Evolutionary conservation across 2,329 filamentous ascomycete species (phyloP), one percentile per base, ranked within the genome.

Genomic region (Fusarium sp.): DNA sequence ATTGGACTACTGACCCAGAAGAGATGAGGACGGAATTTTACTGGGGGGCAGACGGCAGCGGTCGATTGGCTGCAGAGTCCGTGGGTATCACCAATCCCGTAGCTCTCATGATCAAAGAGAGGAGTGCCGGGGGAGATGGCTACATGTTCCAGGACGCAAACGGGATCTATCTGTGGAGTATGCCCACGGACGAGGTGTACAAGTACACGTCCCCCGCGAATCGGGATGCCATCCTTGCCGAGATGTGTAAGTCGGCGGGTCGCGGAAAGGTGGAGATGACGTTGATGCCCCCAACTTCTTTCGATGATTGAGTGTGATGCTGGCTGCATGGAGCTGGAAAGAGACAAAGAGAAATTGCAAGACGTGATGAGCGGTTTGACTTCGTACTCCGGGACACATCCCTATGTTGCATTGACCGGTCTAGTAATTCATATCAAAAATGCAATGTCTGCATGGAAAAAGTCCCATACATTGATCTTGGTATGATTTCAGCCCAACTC

Each of bases 141-240:
- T 60, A 60, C 56, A 4, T 60, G 35, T 60, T 60, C 56, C 56
- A 51, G 28, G 56, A 50, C 4, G 33, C 35, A 51, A 42, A 28
- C 12, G 44, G 56, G 15, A 24, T 60, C 22, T 60, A 60, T n/a
- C 1, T 60, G 44, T 60, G 56, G 56, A 60, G 56, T 4, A 60
- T 60, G 56, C 44, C 35, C 2, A 60, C 13, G 22, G 7, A 60
- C 2, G n/a, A 60, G 6, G 56, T 60, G n/a, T 60, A 60, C 44
- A 15, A n/a, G 28, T 60, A 51, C 44, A 51, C 44, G 0, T 26
- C 22, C 6, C 56, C 56, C 13, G 22, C 56, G 4, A 39, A 6
- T 39, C 56, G 26, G 5, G 28, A 60, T 10, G 35, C 6, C 9
- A 60, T 60, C 4, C 35, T 60, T 4, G 13, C 44, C 44, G 56